Evolutionary conservation across 202 grass and related monocot species (phyloP), one percentile per base, ranked within the genome.

Genomic region (Schoenoplectus tabernaemontani): DNA sequence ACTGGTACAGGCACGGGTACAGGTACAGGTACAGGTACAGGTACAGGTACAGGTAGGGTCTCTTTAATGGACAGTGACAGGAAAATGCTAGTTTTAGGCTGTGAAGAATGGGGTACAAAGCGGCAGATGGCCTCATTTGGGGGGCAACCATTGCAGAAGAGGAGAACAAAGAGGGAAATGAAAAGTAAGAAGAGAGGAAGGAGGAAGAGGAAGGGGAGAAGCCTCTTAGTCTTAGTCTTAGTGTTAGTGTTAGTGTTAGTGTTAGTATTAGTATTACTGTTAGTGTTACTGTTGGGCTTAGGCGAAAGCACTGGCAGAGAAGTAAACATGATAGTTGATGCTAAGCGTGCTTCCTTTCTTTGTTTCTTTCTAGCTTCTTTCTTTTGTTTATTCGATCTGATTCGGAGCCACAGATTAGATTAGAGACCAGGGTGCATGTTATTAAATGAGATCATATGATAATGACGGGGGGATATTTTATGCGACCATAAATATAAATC

Each of bases 191-290:
- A 9, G 20, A 59, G 12, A 19, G 77, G 77, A 16, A 79, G 77
- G 16, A 79, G 36, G 57, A 78, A 62, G 11, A 79, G 22, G 17
- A 63, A 12, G 34, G 76, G 63, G 28, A 63, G 15, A 43, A 79
- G 15, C 5, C 37, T 62, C 77, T 63, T 79, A 39, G 8, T 79
- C 57, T 63, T 79, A 47, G 62, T n/a, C n/a, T n/a, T n/a, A n/a
- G n/a, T n/a, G n/a, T n/a, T n/a, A n/a, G n/a, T n/a, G n/a, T n/a
- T n/a, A n/a, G n/a, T n/a, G n/a, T n/a, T n/a, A n/a, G n/a, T n/a
- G n/a, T n/a, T n/a, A n/a, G n/a, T n/a, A n/a, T n/a, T n/a, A n/a
- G n/a, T n/a, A n/a, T n/a, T n/a, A n/a, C n/a, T n/a, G n/a, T n/a
- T n/a, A n/a, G n/a, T n/a, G n/a, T n/a, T n/a, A n/a, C n/a, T 30